Evolutionary conservation across 1,139 yeast genomes (phyloP).

Genomic region (Insectozyma bohioensis): DNA sequence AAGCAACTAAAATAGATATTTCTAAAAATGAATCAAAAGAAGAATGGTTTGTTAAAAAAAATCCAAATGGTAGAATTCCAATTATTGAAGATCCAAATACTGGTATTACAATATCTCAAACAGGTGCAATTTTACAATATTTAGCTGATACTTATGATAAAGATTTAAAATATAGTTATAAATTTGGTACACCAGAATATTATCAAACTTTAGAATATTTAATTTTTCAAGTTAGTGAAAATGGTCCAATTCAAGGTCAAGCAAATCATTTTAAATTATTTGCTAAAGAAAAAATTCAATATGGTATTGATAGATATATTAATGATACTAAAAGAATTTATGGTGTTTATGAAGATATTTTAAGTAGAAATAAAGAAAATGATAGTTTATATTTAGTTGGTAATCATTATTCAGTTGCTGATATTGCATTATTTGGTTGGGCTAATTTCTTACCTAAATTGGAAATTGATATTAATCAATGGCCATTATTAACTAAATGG

Average conservation of each 20-base stretch:
- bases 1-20: conserved; percentile 43
- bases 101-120: conserved; percentile 51
- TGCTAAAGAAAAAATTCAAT: conserved; percentile 50
- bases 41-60: conserved; percentile 52
- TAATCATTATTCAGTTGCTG: conserved; percentile 48
- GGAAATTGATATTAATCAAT: conserved; percentile 39
- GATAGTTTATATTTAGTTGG: conserved; percentile 9
- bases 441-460: conserved; percentile 16
- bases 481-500: conserved; percentile 48
- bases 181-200: conserved; percentile 43
- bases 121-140: conserved; percentile 59
- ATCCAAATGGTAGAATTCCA: conserved; percentile 67
- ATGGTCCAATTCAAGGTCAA: conserved; percentile 65
- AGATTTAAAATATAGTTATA: conserved; percentile 49
- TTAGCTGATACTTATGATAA: conserved; percentile 58
- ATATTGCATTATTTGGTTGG: conserved; percentile 48
- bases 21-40: conserved; percentile 43
- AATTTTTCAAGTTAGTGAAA: conserved; percentile 57
- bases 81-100: conserved; percentile 44
- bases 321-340: conserved; percentile 53
- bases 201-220: conserved; percentile 53
- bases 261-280: conserved; percentile 44
- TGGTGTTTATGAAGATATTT: conserved; percentile 51
- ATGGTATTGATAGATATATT: conserved; percentile 51
- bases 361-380: conserved; percentile 35